Percentiles rank a stretch among this genome's conserved stretches.
Conservation (phyloP, 1,284 basidiomycete genomes). For the Fistulinella cinereoalba region DNA sequence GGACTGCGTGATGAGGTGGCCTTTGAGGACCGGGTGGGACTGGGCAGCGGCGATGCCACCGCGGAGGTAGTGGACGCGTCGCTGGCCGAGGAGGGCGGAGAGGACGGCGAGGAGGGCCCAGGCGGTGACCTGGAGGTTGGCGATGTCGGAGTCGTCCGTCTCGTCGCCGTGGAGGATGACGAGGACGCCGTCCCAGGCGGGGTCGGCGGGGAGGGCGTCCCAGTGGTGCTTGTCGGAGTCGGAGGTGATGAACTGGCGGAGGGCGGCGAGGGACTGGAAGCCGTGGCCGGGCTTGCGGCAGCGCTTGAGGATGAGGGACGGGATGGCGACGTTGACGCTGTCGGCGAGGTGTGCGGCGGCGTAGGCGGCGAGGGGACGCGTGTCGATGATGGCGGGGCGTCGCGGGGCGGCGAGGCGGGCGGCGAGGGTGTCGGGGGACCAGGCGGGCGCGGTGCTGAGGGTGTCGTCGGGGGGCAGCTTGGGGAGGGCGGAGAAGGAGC, state of each 20-base stretch:
- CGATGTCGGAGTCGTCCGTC: constrained; percentile 62
- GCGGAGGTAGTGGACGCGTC: constrained; percentile 59
- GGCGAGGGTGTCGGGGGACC: constrained; percentile 49
- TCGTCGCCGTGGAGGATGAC: constrained; percentile 69
- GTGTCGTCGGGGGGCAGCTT: constrained; percentile 45
- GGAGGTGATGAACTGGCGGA: constrained; percentile 77
- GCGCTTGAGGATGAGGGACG: constrained; percentile 84
- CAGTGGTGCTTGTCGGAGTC: constrained; percentile 59
- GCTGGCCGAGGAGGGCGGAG: constrained; percentile 50
- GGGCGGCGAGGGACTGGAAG: constrained; percentile 60
- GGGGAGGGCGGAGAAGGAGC: constrained; percentile 48
- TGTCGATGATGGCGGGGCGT: constrained; percentile 75
- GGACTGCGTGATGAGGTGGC: constrained; percentile 32
- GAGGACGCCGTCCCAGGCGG: constrained; percentile 69
- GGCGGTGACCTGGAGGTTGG: constrained; percentile 51
- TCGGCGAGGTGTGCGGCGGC: constrained; percentile 59
- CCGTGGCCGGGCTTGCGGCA: constrained; percentile 63
- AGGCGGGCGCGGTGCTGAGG: constrained; percentile 19
- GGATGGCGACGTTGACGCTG: constrained; percentile 80
- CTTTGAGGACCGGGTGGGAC: constrained; percentile 51
- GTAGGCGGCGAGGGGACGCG: constrained; percentile 66
- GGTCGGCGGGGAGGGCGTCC: constrained; percentile 52
- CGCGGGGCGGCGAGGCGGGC: constrained; percentile 47
- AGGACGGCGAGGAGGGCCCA: constrained; percentile 67
- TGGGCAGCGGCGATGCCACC: constrained; percentile 65